Conservation (phyloP, 2,329 filamentous ascomycete species). For the Raffaelea arxii region DNA sequence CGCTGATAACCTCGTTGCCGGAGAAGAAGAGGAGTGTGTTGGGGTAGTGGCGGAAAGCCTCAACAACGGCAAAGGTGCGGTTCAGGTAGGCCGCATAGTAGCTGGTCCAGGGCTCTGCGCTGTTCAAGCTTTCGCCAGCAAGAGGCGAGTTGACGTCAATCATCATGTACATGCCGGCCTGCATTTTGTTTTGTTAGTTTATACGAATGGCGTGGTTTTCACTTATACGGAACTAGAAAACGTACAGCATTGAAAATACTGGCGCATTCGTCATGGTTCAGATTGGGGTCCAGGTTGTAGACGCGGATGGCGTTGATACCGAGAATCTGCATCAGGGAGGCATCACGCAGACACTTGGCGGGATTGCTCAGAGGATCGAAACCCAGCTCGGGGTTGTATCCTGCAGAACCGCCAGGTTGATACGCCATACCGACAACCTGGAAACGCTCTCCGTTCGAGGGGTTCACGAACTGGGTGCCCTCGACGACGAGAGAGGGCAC, state of each 20-base stretch:
- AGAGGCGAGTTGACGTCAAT: conserved; percentile 60
- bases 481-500: conserved; percentile 47
- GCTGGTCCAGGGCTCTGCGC: conserved; percentile 39
- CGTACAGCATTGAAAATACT: conserved; percentile 55
- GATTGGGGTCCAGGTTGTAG: conserved; percentile 57
- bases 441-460: conserved; percentile 48
- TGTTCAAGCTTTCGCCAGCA: conserved; percentile 46
- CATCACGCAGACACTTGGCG: conserved; percentile 52
- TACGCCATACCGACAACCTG: conserved; percentile 60
- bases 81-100: conserved; percentile 54
- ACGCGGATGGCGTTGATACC: conserved; percentile 59
- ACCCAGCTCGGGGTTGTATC: conserved; percentile 43
- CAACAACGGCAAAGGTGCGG: conserved; percentile 56
- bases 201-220: too few species aligned
- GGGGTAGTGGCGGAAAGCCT: conserved; percentile 57
- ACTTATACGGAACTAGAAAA: not conserved
- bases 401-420: conserved; percentile 56
- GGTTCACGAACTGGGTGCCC: conserved; percentile 51
- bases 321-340: conserved; percentile 53
- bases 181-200: too few species aligned
- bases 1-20: conserved; percentile 69
- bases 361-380: conserved; percentile 52
- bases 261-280: conserved; percentile 58
- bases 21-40: conserved; percentile 67
- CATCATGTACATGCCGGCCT: conserved; percentile 59